Evolutionary conservation across 1,284 basidiomycete species (phyloP).

Genomic region (Malassezia dermatis): DNA sequence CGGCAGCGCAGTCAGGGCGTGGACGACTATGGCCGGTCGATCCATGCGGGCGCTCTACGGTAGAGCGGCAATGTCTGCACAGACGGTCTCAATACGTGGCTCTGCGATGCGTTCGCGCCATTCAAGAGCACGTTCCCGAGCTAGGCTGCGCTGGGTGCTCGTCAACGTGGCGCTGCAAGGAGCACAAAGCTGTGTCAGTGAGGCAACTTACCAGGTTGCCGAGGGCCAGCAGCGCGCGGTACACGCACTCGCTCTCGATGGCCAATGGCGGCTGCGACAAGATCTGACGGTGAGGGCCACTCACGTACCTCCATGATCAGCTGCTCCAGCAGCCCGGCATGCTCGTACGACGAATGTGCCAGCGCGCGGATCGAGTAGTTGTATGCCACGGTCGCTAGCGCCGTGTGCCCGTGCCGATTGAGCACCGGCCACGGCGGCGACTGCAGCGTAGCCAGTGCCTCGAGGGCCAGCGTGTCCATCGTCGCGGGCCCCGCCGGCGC

Average conservation of each 20-base stretch:
- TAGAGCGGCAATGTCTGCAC: constrained; percentile 2
- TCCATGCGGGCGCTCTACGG: constrained; percentile 36
- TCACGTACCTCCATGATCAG: constrained; percentile 26
- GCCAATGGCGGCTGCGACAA: constrained; percentile 49
- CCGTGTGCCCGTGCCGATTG: constrained; percentile 62
- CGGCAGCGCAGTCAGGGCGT: constrained; percentile 63
- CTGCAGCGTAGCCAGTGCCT: constrained; percentile 43
- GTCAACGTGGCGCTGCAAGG: not conserved
- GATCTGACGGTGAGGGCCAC: not conserved
- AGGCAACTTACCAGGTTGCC: constrained; percentile 65
- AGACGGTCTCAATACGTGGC: constrained; percentile 1
- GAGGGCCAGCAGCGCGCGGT: constrained; percentile 71
- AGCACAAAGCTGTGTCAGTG: constrained; percentile 4
- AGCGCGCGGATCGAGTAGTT: constrained; percentile 54
- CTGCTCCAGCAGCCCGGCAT: constrained; percentile 21
- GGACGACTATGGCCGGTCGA: constrained; percentile 78
- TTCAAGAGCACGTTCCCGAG: not conserved
- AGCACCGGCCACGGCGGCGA: constrained; percentile 48
- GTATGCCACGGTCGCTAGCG: constrained; percentile 65
- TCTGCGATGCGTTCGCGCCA: not conserved
- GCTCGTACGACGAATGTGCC: not conserved
- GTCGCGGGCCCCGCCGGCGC: constrained; percentile 42
- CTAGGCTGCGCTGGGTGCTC: not conserved
- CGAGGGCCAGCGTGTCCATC: constrained; percentile 37
- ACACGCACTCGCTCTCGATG: constrained; percentile 68